Conservation (phyloP, 306 rosid species). For the Herpetospermum pedunculosum region DNA sequence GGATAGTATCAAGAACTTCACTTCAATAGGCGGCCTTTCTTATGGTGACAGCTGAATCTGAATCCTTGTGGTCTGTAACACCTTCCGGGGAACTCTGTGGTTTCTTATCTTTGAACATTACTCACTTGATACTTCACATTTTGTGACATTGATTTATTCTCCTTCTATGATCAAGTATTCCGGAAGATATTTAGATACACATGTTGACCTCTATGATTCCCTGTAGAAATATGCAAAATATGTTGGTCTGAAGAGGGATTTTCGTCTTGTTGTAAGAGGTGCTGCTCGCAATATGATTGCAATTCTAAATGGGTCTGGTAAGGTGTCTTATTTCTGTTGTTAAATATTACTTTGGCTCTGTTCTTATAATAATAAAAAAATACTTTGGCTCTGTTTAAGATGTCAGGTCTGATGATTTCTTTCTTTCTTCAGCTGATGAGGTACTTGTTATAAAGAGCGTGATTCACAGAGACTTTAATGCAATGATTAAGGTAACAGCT, state of each 20-base stretch:
- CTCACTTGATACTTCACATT: constrained; percentile 1
- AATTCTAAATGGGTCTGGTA: constrained; percentile 91
- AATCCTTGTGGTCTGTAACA: not conserved
- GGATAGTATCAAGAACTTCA: not conserved
- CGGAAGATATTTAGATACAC: not conserved
- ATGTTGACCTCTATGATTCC: not conserved
- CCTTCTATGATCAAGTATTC: not conserved
- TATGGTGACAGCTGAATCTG: not conserved
- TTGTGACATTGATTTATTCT: not conserved
- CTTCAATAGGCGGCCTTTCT: not conserved
- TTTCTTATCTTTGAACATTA: not conserved
- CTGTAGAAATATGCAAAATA: constrained; percentile 85
- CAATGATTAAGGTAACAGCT: constrained; percentile 61
- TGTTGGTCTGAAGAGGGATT: constrained; percentile 95
- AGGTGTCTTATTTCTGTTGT: constrained; percentile 22
- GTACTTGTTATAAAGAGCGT: constrained; percentile 88
- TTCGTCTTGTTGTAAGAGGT: constrained; percentile 97
- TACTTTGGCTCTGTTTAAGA: not conserved
- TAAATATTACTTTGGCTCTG: not conserved
- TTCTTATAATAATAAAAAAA: too few relatives aligned
- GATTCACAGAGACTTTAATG: constrained; percentile 73
- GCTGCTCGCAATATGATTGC: constrained; percentile 89
- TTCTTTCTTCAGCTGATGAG: constrained; percentile 53
- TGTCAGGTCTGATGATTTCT: constrained; percentile 1
- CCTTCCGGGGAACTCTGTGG: not conserved